Evolutionary conservation across 2,329 filamentous ascomycete species (phyloP), one percentile per base, ranked within the genome.

Genomic region (Ceratocystis smalleyi): DNA sequence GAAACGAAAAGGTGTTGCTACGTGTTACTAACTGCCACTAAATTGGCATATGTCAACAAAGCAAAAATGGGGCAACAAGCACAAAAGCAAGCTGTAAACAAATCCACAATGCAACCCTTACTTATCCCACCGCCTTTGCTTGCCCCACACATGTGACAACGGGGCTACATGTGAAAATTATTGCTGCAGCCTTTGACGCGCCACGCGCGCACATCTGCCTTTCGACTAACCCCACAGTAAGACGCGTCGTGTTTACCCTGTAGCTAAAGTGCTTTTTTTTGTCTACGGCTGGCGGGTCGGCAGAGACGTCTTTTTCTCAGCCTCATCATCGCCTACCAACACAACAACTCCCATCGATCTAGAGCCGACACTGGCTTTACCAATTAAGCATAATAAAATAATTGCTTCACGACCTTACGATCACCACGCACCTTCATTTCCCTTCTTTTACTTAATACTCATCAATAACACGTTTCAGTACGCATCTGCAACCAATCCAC

Each of bases 381-480:
- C 47, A 27, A 51, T 22, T n/a, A 10, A 49, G 47, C 19, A 10
- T 12, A 51, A 61, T n/a, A 61, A 32, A 17, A 61, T n/a, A 57
- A 35, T 24, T 7, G 17, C 54, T 19, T 55, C 1, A 57, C 54
- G 54, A 57, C 54, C 17, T 57, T 30, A 57, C 27, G 54, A 57
- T 35, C 30, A 17, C 22, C 54, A n/a, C 47, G 15, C n/a, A 10
- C 17, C n/a, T 47, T 22, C 7, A 17, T 19, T 17, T 57, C 3
- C 8, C 32, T 24, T 19, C 22, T 35, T 12, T 19, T 57, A n/a
- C 17, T 43, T 35, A 61, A 61, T 49, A 61, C 22, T 51, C 22
- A 10, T 45, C 45, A 22, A 61, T 24, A 65, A 49, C 43, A 51
- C 40, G 62, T 62, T 40, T 59, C 60, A 65, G 64, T 65, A 63